phyloP scores from a whole-genome alignment of 768 basidiomycete genomes.

The Amanita polypyramis region DNA sequence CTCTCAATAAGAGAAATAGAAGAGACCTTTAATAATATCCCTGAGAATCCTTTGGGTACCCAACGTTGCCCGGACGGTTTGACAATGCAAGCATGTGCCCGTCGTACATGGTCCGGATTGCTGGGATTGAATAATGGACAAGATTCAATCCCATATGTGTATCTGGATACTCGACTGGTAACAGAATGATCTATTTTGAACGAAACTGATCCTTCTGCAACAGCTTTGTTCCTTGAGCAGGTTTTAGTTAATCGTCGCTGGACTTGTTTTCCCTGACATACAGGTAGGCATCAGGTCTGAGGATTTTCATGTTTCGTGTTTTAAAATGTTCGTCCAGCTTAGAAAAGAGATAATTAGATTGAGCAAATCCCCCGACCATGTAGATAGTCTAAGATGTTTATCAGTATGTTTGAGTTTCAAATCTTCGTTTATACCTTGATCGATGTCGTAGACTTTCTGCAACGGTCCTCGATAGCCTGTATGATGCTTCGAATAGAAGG shows the following conservation, averaged over 20 bases:
- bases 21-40: conserved; percentile 7
- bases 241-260: not conserved
- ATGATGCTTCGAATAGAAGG: conserved; percentile 2
- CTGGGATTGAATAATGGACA: conserved; percentile 5
- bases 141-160: conserved; percentile 10
- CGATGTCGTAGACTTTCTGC: not conserved
- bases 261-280: conserved; percentile 18
- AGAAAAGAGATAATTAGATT: conserved; percentile 36
- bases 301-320: conserved; percentile 22
- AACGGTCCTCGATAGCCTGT: not conserved
- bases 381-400: conserved; percentile 23
- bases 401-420: not conserved
- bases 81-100: not conserved
- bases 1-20: not conserved
- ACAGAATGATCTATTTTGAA: conserved; percentile 16
- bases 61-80: conserved; percentile 1
- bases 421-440: conserved; percentile 6
- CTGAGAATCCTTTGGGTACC: conserved; percentile 8
- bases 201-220: conserved; percentile 17
- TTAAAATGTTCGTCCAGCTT: conserved; percentile 27
- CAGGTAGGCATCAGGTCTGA: conserved; percentile 35
- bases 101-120: conserved; percentile 8
- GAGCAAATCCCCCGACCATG: conserved; percentile 43
- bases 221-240: conserved; percentile 15
- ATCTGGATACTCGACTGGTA: conserved; percentile 8